Conservation (phyloP, 2,329 filamentous ascomycete species). For the Elsinoe fawcettii region DNA sequence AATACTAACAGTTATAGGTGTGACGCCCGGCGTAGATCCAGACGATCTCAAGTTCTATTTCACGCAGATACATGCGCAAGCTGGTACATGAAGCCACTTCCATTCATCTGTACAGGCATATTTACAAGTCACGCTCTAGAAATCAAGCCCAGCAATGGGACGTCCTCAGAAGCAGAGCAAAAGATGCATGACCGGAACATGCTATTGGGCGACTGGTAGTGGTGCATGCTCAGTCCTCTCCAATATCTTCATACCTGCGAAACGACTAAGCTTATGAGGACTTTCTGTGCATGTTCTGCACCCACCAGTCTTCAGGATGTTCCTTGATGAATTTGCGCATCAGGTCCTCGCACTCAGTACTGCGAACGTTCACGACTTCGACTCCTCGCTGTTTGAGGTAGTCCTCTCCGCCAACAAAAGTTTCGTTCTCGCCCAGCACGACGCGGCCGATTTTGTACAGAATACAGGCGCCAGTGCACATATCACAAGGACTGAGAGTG, state of each 20-base stretch:
- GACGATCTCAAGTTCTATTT: slow-evolving; percentile 92
- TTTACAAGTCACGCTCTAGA: slow-evolving; percentile 28
- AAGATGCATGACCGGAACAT: slow-evolving; percentile 32
- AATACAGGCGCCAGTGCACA: slow-evolving; percentile 72
- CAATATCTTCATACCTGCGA: slow-evolving; percentile 34
- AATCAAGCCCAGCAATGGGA: slow-evolving; percentile 22
- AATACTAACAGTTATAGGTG: slow-evolving; percentile 48
- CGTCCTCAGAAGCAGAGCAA: slow-evolving; percentile 23
- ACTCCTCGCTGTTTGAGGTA: slow-evolving; percentile 61
- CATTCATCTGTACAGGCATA: slow-evolving; percentile 17
- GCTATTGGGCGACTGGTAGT: slow-evolving; percentile 29
- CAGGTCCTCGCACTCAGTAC: slow-evolving; percentile 55
- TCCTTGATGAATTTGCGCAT: slow-evolving; percentile 67
- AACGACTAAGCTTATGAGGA: slow-evolving; percentile 13
- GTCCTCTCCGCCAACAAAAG: slow-evolving; percentile 64
- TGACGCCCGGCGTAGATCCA: slow-evolving; percentile 90
- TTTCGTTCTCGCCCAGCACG: slow-evolving; percentile 71
- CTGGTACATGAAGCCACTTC: slow-evolving; percentile 31
- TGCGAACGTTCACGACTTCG: slow-evolving; percentile 64
- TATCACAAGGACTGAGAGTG: slow-evolving; percentile 69
- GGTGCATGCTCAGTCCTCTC: slow-evolving; percentile 23
- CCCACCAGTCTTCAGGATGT: slow-evolving; percentile 62
- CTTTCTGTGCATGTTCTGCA: slow-evolving; percentile 10
- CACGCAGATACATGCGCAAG: slow-evolving; percentile 65
- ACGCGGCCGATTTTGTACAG: slow-evolving; percentile 67